Conservation (phyloP, 1,139 yeast species). For the Geotrichum fermentans region DNA sequence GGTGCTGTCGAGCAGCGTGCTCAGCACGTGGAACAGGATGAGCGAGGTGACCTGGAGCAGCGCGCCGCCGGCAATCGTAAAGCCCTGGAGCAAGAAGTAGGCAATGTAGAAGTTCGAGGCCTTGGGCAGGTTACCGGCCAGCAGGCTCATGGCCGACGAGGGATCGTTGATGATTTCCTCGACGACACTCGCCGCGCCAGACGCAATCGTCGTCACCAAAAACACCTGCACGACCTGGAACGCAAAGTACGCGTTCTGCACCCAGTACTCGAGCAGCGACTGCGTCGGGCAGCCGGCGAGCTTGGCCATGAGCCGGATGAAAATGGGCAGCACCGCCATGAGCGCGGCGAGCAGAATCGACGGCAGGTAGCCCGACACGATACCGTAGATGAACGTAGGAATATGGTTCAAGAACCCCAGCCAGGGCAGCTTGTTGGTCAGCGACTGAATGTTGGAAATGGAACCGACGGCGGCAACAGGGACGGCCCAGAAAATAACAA, state of each 20-base stretch:
- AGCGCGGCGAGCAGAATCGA: slow-evolving; percentile 74
- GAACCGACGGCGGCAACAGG: slow-evolving; percentile 96
- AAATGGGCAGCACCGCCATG: slow-evolving; percentile 79
- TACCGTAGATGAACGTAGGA: slow-evolving; percentile 66
- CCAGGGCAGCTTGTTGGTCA: slow-evolving; percentile 65
- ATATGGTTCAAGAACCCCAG: slow-evolving; percentile 63
- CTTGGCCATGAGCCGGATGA: slow-evolving; percentile 69
- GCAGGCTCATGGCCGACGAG: slow-evolving; percentile 56
- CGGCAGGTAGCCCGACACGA: slow-evolving; percentile 83
- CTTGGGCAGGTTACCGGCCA: slow-evolving; percentile 75
- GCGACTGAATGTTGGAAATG: slow-evolving; percentile 72
- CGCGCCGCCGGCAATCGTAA: slow-evolving; percentile 73
- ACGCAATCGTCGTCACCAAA: slow-evolving; percentile 72
- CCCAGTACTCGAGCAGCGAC: slow-evolving; percentile 70
- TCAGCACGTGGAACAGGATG: slow-evolving; percentile 63
- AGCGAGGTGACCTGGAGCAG: slow-evolving; percentile 73
- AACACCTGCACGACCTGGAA: slow-evolving; percentile 83
- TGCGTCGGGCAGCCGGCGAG: slow-evolving; percentile 64
- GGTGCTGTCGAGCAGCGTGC: slow-evolving; percentile 66
- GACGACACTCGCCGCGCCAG: slow-evolving; percentile 76
- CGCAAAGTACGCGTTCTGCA: slow-evolving; percentile 82
- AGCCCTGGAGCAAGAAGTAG: slow-evolving; percentile 71
- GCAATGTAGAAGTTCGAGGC: slow-evolving; percentile 70
- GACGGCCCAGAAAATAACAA: slow-evolving; percentile 83
- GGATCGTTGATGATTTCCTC: slow-evolving; percentile 64